Base-by-base conservation (phyloP, 1,284 basidiomycete genomes). In the Amylostereum areolatum region DNA sequence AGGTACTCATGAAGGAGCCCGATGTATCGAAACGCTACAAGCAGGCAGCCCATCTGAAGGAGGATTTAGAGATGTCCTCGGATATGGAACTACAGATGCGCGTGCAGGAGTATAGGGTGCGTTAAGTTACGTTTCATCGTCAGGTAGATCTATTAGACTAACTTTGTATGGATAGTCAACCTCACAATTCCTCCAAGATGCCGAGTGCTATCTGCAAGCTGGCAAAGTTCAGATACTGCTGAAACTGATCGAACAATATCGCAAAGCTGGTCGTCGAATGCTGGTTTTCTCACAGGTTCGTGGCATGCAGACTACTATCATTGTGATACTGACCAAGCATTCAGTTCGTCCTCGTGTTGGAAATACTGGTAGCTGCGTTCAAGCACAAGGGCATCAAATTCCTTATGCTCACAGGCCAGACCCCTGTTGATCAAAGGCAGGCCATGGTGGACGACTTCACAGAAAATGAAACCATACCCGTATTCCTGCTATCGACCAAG, bases 381-480 rank as follows among this genome's bases (percentile, higher is more conserved):
- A 84, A 87, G 48, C 75, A 88, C 52, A 77, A 82, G 63, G 72
- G 78, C n/a, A 79, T 91, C 60, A 84, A 82, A 55, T 97, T 84
- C 66, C 78, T 93, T 31, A 71, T 96, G n/a, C 76, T 99, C 47
- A 98, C 97, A 0, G 97, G 97, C 1, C 86, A 88, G 47, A 99
- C 97, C 0, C 83, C 91, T 41, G 97, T 99, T 18, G 93, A 95
- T 61, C 85, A 94, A 48, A 81, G 97, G 12, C 97, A 99, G 67
- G 82, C 85, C 5, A 67, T 99, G 3, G 96, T 99, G 0, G 97
- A 99, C 62, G 89, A 97, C 63, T 99, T 98, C 67, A 95, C 90
- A n/a, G 89, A 95, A 59, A 91, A 97, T 62, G 76, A 83, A 28
- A 77, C 80, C n/a, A 97, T 99, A 60, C 78, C 85, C 24, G 87